Conservation (phyloP, 2,329 filamentous ascomycete species). For the Ophiostoma quercus region DNA sequence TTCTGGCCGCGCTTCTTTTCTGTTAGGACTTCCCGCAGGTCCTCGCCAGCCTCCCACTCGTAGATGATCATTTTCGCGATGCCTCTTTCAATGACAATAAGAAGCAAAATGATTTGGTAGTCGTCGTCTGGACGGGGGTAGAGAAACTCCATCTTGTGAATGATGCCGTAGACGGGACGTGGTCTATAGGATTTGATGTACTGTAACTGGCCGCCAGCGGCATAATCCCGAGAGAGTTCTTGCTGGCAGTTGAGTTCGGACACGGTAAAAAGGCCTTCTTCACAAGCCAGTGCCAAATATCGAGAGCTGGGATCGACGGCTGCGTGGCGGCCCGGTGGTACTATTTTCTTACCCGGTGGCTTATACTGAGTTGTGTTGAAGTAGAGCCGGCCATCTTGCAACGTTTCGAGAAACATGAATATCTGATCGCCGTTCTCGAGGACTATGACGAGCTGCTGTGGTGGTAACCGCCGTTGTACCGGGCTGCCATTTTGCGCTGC, state of each 20-base stretch:
- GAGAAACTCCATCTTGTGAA: constrained; percentile 83
- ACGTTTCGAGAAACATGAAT: constrained; percentile 64
- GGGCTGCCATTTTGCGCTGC: background rate
- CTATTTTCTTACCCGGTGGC: constrained; percentile 50
- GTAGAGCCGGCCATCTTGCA: constrained; percentile 39
- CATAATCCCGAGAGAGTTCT: constrained; percentile 48
- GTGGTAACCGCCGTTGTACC: constrained; percentile 48
- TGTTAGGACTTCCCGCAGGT: constrained; percentile 42
- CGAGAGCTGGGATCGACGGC: constrained; percentile 72
- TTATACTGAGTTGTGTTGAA: constrained; percentile 59
- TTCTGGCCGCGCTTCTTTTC: constrained; percentile 47
- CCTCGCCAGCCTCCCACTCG: constrained; percentile 54
- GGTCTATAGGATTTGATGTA: constrained; percentile 51
- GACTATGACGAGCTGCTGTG: constrained; percentile 75
- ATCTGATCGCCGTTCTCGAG: constrained; percentile 67
- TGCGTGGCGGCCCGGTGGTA: constrained; percentile 58
- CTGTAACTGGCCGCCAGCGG: constrained; percentile 41
- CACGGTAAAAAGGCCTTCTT: constrained; percentile 64
- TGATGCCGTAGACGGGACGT: constrained; percentile 59
- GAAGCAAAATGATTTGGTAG: constrained; percentile 68
- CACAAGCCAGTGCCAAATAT: constrained; percentile 63
- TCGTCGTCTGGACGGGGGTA: constrained; percentile 62
- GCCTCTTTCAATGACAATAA: constrained; percentile 51
- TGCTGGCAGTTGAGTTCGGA: constrained; percentile 60
- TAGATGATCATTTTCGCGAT: constrained; percentile 52